These are phyloP conservation scores for Candida ovalis DNA, from an alignment of 805 yeast genomes.

Conservation along the genomic window DNA sequence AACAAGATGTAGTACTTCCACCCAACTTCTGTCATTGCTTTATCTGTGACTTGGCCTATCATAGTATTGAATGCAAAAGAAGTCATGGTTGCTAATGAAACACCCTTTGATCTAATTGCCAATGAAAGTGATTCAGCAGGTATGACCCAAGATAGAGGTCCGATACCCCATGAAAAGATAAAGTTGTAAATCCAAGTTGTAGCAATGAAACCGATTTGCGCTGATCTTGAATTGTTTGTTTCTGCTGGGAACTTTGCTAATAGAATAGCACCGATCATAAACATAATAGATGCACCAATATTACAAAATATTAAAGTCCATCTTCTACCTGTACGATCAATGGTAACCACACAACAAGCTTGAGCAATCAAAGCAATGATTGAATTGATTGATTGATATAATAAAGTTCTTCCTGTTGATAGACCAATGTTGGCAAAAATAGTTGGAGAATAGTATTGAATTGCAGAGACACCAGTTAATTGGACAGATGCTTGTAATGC, in stretches of 20 bases:
- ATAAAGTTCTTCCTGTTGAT: constrained; percentile 22
- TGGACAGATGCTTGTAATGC: constrained; percentile 25
- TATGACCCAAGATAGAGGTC: constrained; percentile 48
- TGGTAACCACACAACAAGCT: constrained; percentile 14
- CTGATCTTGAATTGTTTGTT: constrained; percentile 15
- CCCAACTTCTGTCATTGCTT: constrained; percentile 43
- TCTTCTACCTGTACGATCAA: constrained; percentile 25
- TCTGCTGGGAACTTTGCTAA: constrained; percentile 22
- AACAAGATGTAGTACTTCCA: constrained; percentile 70
- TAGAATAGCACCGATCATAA: constrained; percentile 21
- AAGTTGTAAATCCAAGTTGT: constrained; percentile 28
- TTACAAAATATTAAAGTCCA: constrained; percentile 17
- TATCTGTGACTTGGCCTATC: constrained; percentile 46
- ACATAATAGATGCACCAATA: constrained; percentile 11
- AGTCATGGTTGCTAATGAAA: constrained; percentile 45
- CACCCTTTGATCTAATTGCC: constrained; percentile 59
- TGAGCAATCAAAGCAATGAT: constrained; percentile 25
- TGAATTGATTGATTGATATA: constrained; percentile 25
- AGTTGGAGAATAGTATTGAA: constrained; percentile 44
- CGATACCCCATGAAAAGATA: constrained; percentile 22
- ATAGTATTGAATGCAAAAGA: constrained; percentile 33
- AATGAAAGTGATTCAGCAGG: constrained; percentile 52
- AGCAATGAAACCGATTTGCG: constrained; percentile 28
- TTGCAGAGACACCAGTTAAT: constrained; percentile 42
- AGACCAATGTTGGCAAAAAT: constrained; percentile 45